A percentile compares a stretch with the other conserved stretches of the same genome.
These are phyloP conservation scores for Rhodotorula toruloides DNA, from an alignment of 768 basidiomycete genomes.

Conservation along the genomic window DNA sequence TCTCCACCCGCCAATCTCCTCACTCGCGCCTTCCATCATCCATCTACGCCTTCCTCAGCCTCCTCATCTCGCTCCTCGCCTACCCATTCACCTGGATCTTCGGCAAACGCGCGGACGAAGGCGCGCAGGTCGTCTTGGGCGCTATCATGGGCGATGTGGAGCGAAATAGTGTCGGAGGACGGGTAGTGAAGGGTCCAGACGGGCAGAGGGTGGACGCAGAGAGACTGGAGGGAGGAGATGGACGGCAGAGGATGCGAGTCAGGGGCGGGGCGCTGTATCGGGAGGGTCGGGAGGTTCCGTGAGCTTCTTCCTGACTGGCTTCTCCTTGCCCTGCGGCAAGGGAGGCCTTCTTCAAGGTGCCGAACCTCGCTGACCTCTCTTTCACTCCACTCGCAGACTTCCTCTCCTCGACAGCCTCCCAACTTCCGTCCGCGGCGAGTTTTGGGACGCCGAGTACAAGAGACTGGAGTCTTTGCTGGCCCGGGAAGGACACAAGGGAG, in stretches of 20 bases:
- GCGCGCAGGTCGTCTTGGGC: constrained; percentile 16
- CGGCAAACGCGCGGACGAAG: constrained; percentile 31
- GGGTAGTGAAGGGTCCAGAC: background rate
- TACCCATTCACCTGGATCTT: constrained; percentile 35
- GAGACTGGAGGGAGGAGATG: background rate
- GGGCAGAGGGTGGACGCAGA: background rate
- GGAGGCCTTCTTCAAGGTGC: background rate
- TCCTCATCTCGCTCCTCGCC: constrained; percentile 11
- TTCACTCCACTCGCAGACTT: background rate
- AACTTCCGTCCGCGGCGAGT: background rate
- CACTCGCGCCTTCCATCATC: constrained; percentile 4
- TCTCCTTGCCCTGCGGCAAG: too few species aligned
- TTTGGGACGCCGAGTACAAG: constrained; percentile 26
- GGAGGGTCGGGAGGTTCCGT: constrained; percentile 29
- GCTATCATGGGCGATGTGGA: constrained; percentile 17
- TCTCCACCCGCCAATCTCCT: too few species aligned
- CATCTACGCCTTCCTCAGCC: constrained; percentile 8
- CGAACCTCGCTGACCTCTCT: background rate
- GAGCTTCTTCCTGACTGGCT: background rate
- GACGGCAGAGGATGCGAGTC: constrained; percentile 6
- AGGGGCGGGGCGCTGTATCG: constrained; percentile 24
- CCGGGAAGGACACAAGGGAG: background rate
- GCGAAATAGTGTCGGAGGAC: background rate
- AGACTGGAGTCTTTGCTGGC: constrained; percentile 19
- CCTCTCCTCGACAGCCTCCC: constrained; percentile 10